phyloP scores from a whole-genome alignment of 139 green algal species.

The Parachlorella kessleri region DNA sequence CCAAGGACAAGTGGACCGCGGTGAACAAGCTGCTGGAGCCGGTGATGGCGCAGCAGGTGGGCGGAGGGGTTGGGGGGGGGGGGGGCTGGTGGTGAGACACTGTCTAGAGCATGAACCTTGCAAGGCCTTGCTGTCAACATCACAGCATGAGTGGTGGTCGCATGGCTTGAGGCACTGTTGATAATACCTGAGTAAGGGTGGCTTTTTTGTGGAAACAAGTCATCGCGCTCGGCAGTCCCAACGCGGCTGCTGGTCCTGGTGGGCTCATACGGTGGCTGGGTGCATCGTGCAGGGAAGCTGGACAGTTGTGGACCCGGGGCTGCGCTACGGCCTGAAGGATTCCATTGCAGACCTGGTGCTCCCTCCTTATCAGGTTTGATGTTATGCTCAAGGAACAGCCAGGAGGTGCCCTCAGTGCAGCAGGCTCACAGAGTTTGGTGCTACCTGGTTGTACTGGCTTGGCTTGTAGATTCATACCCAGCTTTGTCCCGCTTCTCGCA shows the following conservation, averaged over 20 bases:
- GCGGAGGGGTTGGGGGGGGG: too few species aligned
- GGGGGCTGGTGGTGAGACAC: neutral
- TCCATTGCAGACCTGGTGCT: conserved; percentile 41
- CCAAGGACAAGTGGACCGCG: conserved; percentile 19
- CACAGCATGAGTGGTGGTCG: neutral
- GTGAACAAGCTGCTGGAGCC: conserved; percentile 21
- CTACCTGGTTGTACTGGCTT: neutral
- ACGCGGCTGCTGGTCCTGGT: neutral
- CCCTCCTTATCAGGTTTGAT: conserved; percentile 26
- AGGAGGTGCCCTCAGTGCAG: neutral
- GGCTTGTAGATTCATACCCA: neutral
- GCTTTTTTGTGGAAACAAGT: neutral
- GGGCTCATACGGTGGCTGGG: neutral
- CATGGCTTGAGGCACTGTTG: neutral
- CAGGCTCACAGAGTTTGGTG: neutral
- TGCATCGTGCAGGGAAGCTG: conserved; percentile 13
- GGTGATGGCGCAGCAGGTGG: conserved; percentile 17
- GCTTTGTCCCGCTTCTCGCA: neutral
- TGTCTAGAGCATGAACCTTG: too few species aligned
- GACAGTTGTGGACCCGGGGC: conserved; percentile 38
- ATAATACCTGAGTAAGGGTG: neutral
- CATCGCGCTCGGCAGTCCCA: neutral
- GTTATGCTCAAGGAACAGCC: too few species aligned
- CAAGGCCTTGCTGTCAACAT: neutral
- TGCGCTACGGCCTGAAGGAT: conserved; percentile 41